These are phyloP conservation scores for Tetrahymena thermophila DNA, from an alignment of 73 alveolate genomes.

Conservation along the genomic window DNA sequence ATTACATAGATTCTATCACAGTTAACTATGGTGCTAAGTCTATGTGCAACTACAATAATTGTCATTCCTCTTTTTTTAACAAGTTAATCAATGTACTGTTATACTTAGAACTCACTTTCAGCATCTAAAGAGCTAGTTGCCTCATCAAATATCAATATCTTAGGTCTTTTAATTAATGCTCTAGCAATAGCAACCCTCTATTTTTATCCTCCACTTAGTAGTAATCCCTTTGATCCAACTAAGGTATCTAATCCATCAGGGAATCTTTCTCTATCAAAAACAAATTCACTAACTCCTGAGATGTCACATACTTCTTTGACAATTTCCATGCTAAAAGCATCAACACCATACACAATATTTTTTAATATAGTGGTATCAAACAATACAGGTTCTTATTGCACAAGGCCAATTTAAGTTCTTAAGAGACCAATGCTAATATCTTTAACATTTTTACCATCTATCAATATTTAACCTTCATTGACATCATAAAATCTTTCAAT, in stretches of 20 bases:
- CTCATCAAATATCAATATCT: constrained; percentile 51
- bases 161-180: constrained; percentile 48
- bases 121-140: constrained; percentile 57
- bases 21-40: constrained; percentile 55
- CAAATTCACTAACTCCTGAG: constrained; percentile 37
- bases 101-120: constrained; percentile 43
- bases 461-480: constrained; percentile 59
- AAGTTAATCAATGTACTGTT: constrained; percentile 30
- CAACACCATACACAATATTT: constrained; percentile 62
- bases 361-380: constrained; percentile 69
- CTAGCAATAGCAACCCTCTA: constrained; percentile 53
- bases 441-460: constrained; percentile 65
- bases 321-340: constrained; percentile 6
- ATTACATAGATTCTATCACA: constrained; percentile 60
- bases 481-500: constrained; percentile 33
- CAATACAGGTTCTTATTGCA: constrained; percentile 76
- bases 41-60: constrained; percentile 52
- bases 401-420: constrained; percentile 68
- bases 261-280: constrained; percentile 17
- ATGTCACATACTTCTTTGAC: constrained; percentile 38
- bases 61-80: constrained; percentile 36
- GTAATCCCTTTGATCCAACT: constrained; percentile 57
- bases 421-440: constrained; percentile 50
- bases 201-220: constrained; percentile 41
- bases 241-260: constrained; percentile 39